phyloP scores from a whole-genome alignment of 148 eudicot species.

The Pharnaceum exiguum region DNA sequence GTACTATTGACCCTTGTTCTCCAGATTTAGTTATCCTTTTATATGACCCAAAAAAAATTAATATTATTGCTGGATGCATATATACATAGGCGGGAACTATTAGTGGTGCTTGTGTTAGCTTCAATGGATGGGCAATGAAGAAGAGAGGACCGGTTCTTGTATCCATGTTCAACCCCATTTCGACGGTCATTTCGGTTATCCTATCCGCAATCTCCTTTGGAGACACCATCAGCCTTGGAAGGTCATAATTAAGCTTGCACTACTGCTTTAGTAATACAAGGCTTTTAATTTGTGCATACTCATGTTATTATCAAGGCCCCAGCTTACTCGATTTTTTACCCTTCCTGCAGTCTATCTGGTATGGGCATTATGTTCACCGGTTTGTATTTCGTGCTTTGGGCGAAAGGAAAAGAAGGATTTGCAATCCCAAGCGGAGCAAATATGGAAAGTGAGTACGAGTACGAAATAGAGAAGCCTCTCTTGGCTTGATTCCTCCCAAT shows the following conservation, averaged over 20 bases:
- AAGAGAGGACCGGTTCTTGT: conserved; percentile 80
- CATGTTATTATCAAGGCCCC: not conserved
- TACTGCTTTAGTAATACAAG: too few species aligned
- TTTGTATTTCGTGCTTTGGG: conserved; percentile 73
- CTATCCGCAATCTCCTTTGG: conserved; percentile 36
- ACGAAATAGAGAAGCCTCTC: conserved; percentile 28
- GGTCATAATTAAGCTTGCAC: too few species aligned
- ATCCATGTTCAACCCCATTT: conserved; percentile 64
- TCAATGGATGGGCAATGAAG: conserved; percentile 80
- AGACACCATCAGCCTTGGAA: conserved; percentile 41
- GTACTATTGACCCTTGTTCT: not conserved
- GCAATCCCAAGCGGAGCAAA: not conserved
- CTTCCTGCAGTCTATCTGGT: conserved; percentile 43
- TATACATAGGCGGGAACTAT: conserved; percentile 43
- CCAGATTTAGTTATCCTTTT: too few species aligned
- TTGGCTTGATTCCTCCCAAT: not conserved
- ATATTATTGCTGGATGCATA: not conserved
- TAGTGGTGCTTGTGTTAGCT: conserved; percentile 51
- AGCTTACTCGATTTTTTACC: too few species aligned
- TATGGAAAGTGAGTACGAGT: conserved; percentile 11
- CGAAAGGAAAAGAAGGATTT: conserved; percentile 55
- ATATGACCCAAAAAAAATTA: not conserved
- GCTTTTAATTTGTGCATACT: too few species aligned
- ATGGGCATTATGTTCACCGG: conserved; percentile 73
- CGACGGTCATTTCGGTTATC: conserved; percentile 50